Evolutionary conservation across 441 rosid genomes (phyloP).

Genomic region (Jatropha multifida): DNA sequence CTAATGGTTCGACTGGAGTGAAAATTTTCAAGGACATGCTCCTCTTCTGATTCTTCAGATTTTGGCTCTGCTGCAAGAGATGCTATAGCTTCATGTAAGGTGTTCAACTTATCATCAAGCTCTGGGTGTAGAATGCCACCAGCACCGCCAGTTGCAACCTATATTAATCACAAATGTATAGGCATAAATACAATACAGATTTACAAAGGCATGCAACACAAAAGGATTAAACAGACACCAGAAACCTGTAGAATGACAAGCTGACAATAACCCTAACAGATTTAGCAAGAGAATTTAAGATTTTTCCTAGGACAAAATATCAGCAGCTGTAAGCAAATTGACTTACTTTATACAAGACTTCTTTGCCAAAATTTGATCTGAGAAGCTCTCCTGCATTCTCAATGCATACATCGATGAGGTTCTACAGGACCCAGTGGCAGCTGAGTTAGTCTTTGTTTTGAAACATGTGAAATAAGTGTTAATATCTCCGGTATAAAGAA

Average conservation of each 20-base stretch:
- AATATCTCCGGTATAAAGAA: too few species aligned
- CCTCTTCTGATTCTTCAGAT: slow-evolving; percentile 49
- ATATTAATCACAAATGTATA: slow-evolving; percentile 19
- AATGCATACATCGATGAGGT: slow-evolving; percentile 60
- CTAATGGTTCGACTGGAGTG: slow-evolving; percentile 86
- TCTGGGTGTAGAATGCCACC: slow-evolving; percentile 64
- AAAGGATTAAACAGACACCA: background rate
- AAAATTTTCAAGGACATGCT: slow-evolving; percentile 79
- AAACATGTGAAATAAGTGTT: background rate
- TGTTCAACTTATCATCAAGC: slow-evolving; percentile 61
- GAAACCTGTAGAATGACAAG: slow-evolving; percentile 3
- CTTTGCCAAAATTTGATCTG: slow-evolving; percentile 75
- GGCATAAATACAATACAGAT: background rate
- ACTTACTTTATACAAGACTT: slow-evolving; percentile 72
- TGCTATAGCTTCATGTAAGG: slow-evolving; percentile 64
- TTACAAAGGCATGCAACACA: background rate
- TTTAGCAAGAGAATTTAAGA: background rate
- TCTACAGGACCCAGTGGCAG: slow-evolving; percentile 47
- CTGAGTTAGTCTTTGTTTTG: background rate
- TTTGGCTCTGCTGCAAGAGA: slow-evolving; percentile 64
- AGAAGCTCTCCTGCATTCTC: slow-evolving; percentile 73
- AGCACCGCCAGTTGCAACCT: slow-evolving; percentile 75
- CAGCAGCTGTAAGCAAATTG: background rate
- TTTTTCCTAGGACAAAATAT: background rate
- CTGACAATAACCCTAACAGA: background rate